A percentile compares a stretch with the other conserved stretches of the same genome.
Conservation (phyloP, 2,329 filamentous ascomycete genomes). For the Xylariaceae sp. region DNA sequence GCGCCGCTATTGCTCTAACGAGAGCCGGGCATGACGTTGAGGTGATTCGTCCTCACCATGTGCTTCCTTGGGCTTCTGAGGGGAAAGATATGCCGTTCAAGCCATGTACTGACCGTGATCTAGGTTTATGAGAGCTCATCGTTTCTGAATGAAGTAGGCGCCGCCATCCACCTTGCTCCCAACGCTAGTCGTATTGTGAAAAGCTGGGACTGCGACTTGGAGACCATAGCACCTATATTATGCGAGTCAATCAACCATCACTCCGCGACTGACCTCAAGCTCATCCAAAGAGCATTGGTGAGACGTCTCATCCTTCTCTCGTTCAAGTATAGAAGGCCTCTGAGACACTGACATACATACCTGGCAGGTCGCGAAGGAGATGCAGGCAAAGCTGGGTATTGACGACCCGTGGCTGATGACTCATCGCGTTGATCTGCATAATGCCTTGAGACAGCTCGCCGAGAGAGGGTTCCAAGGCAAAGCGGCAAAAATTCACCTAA, state of each 20-base stretch:
- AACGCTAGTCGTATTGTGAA: conserved; percentile 16
- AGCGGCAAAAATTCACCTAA: conserved; percentile 20
- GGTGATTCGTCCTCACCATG: conserved; percentile 2
- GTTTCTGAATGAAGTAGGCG: conserved; percentile 25
- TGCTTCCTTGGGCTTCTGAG: neutral
- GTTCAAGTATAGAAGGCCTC: neutral
- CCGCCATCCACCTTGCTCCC: conserved; percentile 19
- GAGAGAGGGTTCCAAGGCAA: conserved; percentile 14
- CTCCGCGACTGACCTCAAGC: neutral
- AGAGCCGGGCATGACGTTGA: conserved; percentile 25
- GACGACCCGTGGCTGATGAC: conserved; percentile 15
- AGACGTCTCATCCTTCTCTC: neutral
- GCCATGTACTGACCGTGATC: neutral
- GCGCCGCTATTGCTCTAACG: conserved; percentile 14
- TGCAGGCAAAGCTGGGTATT: conserved; percentile 4
- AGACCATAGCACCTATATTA: neutral
- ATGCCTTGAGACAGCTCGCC: conserved; percentile 8
- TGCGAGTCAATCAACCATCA: conserved; percentile 7
- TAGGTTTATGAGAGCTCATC: conserved; percentile 24
- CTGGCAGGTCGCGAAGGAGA: conserved; percentile 2
- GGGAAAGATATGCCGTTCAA: neutral
- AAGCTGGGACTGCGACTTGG: conserved; percentile 19
- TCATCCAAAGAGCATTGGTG: neutral
- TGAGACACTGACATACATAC: conserved; percentile 2
- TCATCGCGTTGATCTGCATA: conserved; percentile 24